Evolutionary conservation across 1,284 basidiomycete species (phyloP).

Genomic region (Leccinum pallidistipes): DNA sequence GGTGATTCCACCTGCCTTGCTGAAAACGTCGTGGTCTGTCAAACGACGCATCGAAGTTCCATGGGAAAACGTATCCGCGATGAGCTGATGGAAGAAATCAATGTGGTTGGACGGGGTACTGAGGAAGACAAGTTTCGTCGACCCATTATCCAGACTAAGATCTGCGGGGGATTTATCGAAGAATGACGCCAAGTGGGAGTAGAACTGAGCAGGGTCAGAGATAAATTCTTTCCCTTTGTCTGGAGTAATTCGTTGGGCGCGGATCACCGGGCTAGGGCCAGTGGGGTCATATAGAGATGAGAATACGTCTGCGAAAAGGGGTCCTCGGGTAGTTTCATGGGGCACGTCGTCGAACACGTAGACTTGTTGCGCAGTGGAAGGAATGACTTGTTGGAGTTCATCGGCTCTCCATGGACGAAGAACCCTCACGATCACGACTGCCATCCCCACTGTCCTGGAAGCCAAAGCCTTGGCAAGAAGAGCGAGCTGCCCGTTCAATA

Average conservation of each 20-base stretch:
- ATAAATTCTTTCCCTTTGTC: slow-evolving; percentile 54
- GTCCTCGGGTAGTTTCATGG: slow-evolving; percentile 58
- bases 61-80: slow-evolving; percentile 61
- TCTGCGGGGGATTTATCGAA: slow-evolving; percentile 28
- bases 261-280: slow-evolving; percentile 45
- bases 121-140: slow-evolving; percentile 60
- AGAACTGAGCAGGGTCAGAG: slow-evolving; percentile 45
- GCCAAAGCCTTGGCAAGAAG: slow-evolving; percentile 54
- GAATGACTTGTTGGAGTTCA: slow-evolving; percentile 57
- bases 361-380: slow-evolving; percentile 53
- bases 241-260: slow-evolving; percentile 59
- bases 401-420: slow-evolving; percentile 75
- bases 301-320: slow-evolving; percentile 74
- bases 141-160: slow-evolving; percentile 25
- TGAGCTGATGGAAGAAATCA: slow-evolving; percentile 50
- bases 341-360: slow-evolving; percentile 78
- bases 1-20: slow-evolving; percentile 64
- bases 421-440: slow-evolving; percentile 69
- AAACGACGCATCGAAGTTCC: slow-evolving; percentile 57
- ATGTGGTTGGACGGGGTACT: slow-evolving; percentile 56
- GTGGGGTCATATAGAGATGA: slow-evolving; percentile 52
- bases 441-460: slow-evolving; percentile 47
- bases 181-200: slow-evolving; percentile 43
- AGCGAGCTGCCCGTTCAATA: slow-evolving; percentile 72
- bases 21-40: slow-evolving; percentile 67